phyloP scores from a whole-genome alignment of 805 yeast genomes.

The Debaryomyces castellii region DNA sequence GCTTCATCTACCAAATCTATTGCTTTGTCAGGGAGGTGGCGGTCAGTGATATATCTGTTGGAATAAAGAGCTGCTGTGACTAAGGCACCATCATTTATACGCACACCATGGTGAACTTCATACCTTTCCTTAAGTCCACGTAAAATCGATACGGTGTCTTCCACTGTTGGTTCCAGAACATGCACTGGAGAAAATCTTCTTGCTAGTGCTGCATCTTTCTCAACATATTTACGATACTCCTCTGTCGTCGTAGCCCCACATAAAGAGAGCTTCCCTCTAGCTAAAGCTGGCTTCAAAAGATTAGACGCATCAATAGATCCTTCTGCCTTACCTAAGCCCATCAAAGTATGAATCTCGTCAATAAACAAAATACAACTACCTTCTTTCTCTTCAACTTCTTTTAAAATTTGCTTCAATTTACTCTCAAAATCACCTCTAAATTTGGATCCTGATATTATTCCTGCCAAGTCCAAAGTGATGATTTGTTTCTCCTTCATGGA shows the following conservation, averaged over 20 bases:
- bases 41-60: constrained; percentile 85
- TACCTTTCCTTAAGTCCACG: constrained; percentile 92
- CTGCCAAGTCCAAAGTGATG: constrained; percentile 82
- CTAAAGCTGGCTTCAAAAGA: constrained; percentile 87
- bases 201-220: constrained; percentile 93
- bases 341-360: constrained; percentile 85
- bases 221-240: constrained; percentile 89
- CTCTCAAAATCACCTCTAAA: constrained; percentile 96
- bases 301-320: constrained; percentile 97
- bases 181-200: constrained; percentile 89
- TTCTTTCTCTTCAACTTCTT: constrained; percentile 76
- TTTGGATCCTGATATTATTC: constrained; percentile 91
- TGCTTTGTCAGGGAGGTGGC: constrained; percentile 94
- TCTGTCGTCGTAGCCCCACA: constrained; percentile 96
- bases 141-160: constrained; percentile 86
- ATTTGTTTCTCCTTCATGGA: constrained; percentile 84
- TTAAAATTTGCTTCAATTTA: constrained; percentile 74
- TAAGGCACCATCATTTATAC: constrained; percentile 87
- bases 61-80: constrained; percentile 92
- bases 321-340: constrained; percentile 91
- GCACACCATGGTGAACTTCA: constrained; percentile 97
- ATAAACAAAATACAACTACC: constrained; percentile 80
- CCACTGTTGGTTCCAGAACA: constrained; percentile 84
- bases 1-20: constrained; percentile 97
- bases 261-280: constrained; percentile 88